A percentile compares a stretch with the other conserved stretches of the same genome.
Evolutionary conservation across 1,284 basidiomycete genomes (phyloP).

Genomic region (Trametes versicolor): DNA sequence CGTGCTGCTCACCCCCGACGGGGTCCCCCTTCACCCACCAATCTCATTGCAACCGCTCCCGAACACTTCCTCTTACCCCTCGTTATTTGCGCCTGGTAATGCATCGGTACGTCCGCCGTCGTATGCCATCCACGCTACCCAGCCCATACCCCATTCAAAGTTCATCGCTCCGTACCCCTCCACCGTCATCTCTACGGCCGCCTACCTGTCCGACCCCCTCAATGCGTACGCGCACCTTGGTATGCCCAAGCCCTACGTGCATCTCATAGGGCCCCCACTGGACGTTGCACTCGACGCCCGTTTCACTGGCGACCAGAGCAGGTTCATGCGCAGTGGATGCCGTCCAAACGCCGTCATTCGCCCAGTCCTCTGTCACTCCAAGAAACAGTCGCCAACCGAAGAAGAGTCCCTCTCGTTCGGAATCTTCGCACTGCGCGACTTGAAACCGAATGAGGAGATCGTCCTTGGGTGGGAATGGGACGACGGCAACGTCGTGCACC

Average conservation of each 20-base stretch:
- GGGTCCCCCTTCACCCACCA: conserved; percentile 39
- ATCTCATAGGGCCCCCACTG: conserved; percentile 83
- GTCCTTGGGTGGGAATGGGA: conserved; percentile 98
- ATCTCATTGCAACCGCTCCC: conserved; percentile 49
- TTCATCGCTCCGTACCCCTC: conserved; percentile 68
- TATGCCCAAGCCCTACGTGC: conserved; percentile 82
- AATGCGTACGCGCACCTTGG: conserved; percentile 78
- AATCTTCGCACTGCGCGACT: conserved; percentile 83
- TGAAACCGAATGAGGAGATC: conserved; percentile 87
- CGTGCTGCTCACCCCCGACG: conserved; percentile 44
- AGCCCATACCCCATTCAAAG: conserved; percentile 55
- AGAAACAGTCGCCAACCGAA: conserved; percentile 30
- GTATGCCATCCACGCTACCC: conserved; percentile 58
- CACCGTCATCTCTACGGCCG: conserved; percentile 65
- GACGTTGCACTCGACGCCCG: conserved; percentile 87
- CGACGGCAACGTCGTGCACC: conserved; percentile 89
- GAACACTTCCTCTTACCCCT: conserved; percentile 47
- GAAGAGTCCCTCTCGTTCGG: conserved; percentile 75
- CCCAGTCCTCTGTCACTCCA: conserved; percentile 71
- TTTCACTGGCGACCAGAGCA: conserved; percentile 76
- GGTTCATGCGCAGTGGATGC: conserved; percentile 88
- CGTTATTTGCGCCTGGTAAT: conserved; percentile 49
- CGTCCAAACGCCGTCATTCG: conserved; percentile 90
- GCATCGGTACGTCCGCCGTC: conserved; percentile 58
- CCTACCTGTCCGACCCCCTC: conserved; percentile 72